Evolutionary conservation across 2,329 filamentous ascomycete genomes (phyloP), one percentile per base, ranked within the genome.

Genomic region (Aspergillus sp.): DNA sequence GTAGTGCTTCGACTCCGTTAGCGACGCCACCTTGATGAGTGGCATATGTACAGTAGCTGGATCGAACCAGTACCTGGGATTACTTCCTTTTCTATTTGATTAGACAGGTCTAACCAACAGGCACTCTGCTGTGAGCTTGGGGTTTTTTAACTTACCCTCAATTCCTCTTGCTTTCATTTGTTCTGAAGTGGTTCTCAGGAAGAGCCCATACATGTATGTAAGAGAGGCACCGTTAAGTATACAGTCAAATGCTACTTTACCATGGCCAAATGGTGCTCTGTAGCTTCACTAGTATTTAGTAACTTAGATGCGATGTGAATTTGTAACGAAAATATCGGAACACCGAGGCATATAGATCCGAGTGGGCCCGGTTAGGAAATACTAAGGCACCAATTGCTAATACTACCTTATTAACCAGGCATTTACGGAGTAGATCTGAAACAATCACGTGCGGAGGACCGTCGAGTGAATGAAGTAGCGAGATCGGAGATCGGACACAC

Each of bases 41-140:
- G 40, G 33, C n/a, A 12, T 41, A 35, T 58, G 51, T 51, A 55
- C 44, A 47, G 33, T 45, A 50, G 46, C 25, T 56, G 39, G 23
- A 23, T 27, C 9, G 17, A 6, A 23, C 31, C 19, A 14, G 9
- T 25, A 39, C 31, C 14, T 31, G 27, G 27, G 9, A 11, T 11
- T 39, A n/a, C 45, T 41, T 15, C 9, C 6, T 23, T 40, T 27
- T 8, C 48, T n/a, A 33, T 21, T 23, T 19, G 19, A 44, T 12
- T 41, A 41, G 43, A 55, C 52, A 45, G 56, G 54, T 33, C 51
- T 56, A 31, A 39, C 39, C n/a, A 19, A 37, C 8, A 27, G 21
- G 8, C n/a, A 8, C 17, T 4, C n/a, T 33, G 6, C 15, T 6
- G 14, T 21, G 8, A 9, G 15, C 6, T 46, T 46, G 6, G 25